phyloP scores from a whole-genome alignment of 1,284 basidiomycete genomes.

The Tremellales sp. region DNA sequence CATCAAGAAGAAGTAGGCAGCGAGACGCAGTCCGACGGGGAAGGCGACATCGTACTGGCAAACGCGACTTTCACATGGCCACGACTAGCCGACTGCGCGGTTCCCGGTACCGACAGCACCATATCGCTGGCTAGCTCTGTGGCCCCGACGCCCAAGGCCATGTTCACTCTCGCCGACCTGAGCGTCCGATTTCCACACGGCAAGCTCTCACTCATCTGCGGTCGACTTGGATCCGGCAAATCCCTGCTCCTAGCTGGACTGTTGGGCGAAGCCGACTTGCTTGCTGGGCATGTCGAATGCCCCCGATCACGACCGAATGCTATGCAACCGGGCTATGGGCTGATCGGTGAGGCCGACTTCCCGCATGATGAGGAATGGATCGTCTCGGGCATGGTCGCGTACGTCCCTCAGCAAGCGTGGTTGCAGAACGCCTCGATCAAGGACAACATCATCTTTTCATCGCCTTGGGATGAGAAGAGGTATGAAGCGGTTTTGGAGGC shows the following conservation, averaged over 20 bases:
- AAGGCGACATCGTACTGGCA: conserved; percentile 62
- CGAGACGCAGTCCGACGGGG: conserved; percentile 54
- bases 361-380: conserved; percentile 72
- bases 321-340: conserved; percentile 51
- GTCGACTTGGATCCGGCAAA: conserved; percentile 66
- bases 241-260: conserved; percentile 72
- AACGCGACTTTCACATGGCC: conserved; percentile 89
- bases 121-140: background rate
- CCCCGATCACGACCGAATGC: conserved; percentile 78
- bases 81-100: conserved; percentile 54
- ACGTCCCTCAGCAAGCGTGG: conserved; percentile 75
- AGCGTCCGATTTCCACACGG: conserved; percentile 71
- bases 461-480: conserved; percentile 71
- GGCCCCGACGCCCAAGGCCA: conserved; percentile 55
- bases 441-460: conserved; percentile 88
- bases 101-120: background rate
- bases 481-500: conserved; percentile 72
- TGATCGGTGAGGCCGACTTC: background rate
- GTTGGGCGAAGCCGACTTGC: conserved; percentile 83
- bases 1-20: conserved; percentile 65
- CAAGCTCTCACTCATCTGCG: conserved; percentile 74
- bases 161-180: conserved; percentile 78
- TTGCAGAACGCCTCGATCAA: conserved; percentile 88
- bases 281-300: conserved; percentile 64
- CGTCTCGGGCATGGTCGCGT: conserved; percentile 67